Conservation (phyloP, 1,284 basidiomycete species). For the Malassezia japonica region DNA sequence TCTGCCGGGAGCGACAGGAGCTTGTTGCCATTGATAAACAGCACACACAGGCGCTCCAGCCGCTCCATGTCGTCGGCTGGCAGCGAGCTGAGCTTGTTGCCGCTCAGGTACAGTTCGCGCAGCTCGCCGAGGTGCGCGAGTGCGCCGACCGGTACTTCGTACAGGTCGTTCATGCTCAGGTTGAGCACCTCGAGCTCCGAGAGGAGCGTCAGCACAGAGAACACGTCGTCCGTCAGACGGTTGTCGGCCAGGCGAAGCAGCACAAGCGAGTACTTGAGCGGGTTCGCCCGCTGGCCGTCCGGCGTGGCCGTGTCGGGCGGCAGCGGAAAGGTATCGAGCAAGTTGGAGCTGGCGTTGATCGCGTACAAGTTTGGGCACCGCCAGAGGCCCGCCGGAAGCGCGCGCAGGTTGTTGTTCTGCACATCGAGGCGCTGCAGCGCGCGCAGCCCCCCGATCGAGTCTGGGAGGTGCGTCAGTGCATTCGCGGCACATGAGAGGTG, state of each 20-base stretch:
- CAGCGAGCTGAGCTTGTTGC: conserved; percentile 80
- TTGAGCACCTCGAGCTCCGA: conserved; percentile 61
- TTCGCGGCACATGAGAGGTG: conserved; percentile 82
- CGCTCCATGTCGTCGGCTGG: conserved; percentile 57
- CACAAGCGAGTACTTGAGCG: conserved; percentile 64
- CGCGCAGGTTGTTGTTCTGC: conserved; percentile 80
- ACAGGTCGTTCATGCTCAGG: conserved; percentile 88
- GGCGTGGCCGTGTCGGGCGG: conserved; percentile 47
- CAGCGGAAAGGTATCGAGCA: conserved; percentile 65
- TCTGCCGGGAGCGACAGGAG: conserved; percentile 85
- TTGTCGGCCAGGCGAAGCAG: conserved; percentile 84
- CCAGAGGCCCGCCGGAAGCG: conserved; percentile 73
- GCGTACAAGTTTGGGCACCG: conserved; percentile 63
- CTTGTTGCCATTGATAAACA: conserved; percentile 90
- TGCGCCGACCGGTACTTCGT: conserved; percentile 65
- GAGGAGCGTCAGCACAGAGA: conserved; percentile 66
- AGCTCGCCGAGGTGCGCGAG: conserved; percentile 62
- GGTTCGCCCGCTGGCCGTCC: conserved; percentile 27
- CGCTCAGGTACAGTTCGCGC: conserved; percentile 81
- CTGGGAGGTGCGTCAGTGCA: conserved; percentile 67
- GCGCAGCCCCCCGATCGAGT: conserved; percentile 66
- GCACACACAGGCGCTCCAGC: conserved; percentile 38
- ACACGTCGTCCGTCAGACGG: conserved; percentile 68
- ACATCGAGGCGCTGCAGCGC: conserved; percentile 70
- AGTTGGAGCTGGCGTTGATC: conserved; percentile 82